phyloP scores from a whole-genome alignment of 768 basidiomycete genomes.

The Antrodiella citrinella region DNA sequence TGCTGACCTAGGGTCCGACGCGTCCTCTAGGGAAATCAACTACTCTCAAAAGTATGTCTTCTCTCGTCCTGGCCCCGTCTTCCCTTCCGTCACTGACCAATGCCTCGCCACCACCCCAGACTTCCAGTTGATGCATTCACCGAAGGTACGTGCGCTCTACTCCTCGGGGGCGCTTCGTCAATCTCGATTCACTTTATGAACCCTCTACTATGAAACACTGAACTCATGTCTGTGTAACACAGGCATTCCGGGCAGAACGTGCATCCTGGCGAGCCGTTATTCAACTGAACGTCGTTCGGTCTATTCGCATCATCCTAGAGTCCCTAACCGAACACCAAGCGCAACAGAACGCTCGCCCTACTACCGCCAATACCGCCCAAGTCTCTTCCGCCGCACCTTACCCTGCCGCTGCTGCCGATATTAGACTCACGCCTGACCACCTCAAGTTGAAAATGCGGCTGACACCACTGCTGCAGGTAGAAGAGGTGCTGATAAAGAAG shows the following conservation, averaged over 20 bases:
- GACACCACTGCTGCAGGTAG: constrained; percentile 28
- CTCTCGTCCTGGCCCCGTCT: no score
- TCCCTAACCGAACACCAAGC: constrained; percentile 23
- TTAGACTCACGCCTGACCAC: constrained; percentile 20
- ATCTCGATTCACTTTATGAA: constrained; percentile 1
- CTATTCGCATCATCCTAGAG: constrained; percentile 33
- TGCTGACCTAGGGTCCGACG: neutral
- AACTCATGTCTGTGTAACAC: no score
- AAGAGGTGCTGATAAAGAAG: constrained; percentile 25
- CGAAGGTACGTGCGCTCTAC: constrained; percentile 19
- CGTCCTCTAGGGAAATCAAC: constrained; percentile 26
- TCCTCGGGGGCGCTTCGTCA: neutral
- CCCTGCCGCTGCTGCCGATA: constrained; percentile 7
- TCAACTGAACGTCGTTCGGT: constrained; percentile 49
- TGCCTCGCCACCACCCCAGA: constrained; percentile 30
- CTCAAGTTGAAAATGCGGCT: constrained; percentile 27
- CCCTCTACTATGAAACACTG: neutral
- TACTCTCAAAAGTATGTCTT: constrained; percentile 27
- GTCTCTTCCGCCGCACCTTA: constrained; percentile 1
- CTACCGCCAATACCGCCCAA: constrained; percentile 9
- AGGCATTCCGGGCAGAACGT: constrained; percentile 62
- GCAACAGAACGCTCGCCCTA: constrained; percentile 10
- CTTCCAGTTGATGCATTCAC: constrained; percentile 62
- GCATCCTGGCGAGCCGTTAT: constrained; percentile 73
- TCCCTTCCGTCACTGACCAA: neutral